These are phyloP conservation scores for Elongisporangium undulatum DNA, from an alignment of 352 stramenopile species.

Conservation along the genomic window DNA sequence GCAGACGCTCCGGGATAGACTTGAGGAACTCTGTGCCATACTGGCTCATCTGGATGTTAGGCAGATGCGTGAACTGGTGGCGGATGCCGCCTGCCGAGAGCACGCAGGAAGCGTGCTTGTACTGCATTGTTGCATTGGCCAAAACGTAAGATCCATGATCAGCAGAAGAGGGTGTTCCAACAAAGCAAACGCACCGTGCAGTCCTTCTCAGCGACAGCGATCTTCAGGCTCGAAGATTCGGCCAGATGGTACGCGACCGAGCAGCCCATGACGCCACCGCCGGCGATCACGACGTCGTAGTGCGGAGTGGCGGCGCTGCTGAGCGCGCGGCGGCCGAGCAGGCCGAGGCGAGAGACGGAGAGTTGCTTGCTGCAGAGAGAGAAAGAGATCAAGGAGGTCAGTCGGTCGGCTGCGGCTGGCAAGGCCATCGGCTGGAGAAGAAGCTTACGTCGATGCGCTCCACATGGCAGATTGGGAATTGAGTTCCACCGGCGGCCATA, in stretches of 20 bases:
- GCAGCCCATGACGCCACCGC: constrained; percentile 81
- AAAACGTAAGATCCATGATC: background rate
- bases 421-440: background rate
- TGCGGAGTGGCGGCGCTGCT: constrained; percentile 22
- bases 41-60: constrained; percentile 77
- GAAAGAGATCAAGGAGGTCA: background rate
- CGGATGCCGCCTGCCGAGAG: constrained; percentile 75
- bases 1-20: constrained; percentile 39
- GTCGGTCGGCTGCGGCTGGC: background rate
- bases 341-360: background rate
- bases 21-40: constrained; percentile 75
- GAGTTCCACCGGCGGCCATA: background rate
- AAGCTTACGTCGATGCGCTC: background rate
- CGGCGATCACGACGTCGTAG: constrained; percentile 79
- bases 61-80: constrained; percentile 75
- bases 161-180: background rate
- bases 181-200: constrained; percentile 31
- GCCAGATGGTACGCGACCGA: constrained; percentile 84
- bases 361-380: background rate
- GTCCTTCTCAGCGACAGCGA: constrained; percentile 75
- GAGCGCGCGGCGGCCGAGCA: constrained; percentile 10
- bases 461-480: background rate
- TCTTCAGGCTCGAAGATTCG: constrained; percentile 57
- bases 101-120: constrained; percentile 78
- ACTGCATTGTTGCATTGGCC: constrained; percentile 28